Evolutionary conservation across 2,329 filamentous ascomycete species (phyloP), one percentile per base, ranked within the genome.

Genomic region (Aspergillus sp.): DNA sequence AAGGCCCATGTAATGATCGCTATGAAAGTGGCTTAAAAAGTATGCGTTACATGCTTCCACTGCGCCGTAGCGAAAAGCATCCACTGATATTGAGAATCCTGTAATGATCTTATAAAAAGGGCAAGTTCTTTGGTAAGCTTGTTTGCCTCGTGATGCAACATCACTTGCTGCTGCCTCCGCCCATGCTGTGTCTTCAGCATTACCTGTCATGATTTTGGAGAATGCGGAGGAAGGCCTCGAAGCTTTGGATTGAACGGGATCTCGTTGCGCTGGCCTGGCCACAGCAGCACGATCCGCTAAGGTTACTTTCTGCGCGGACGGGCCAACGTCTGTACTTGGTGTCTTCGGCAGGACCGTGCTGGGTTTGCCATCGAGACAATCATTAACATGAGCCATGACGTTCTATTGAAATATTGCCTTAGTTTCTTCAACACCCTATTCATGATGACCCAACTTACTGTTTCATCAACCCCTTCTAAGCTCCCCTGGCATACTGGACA

Each of bases 91-190:
- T 62, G 84, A 91, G 68, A 97, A 89, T 0, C 91, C 92, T 0
- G 93, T 93, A 77, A 99, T 88, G 62, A 98, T 97, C 75, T 99
- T 99, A 80, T 99, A 99, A 68, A 99, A 99, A 0, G 95, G 95
- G 69, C 95, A 99, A 0, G 91, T 97, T 49, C 95, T 86, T 68
- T 93, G 85, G 68, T 93, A 95, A 0, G 93, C 89, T 17, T 90
- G 90, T 70, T 91, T 95, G 21, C 95, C 93, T 41, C 91, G 84
- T 2, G 92, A 87, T 1, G 89, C 84, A 27, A 84, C 79, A 71
- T 96, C 92, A 1, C 89, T 82, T 1, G 91, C 90, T 0, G 93
- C 92, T 12, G 95, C 95, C 37, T 85, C 86, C 1, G 89, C 87
- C 95, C 95, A 99, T 1, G 95, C 95, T 1, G 86, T 83, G 71